phyloP scores from a whole-genome alignment of 768 basidiomycete genomes.

The Pisolithus tinctorius region DNA sequence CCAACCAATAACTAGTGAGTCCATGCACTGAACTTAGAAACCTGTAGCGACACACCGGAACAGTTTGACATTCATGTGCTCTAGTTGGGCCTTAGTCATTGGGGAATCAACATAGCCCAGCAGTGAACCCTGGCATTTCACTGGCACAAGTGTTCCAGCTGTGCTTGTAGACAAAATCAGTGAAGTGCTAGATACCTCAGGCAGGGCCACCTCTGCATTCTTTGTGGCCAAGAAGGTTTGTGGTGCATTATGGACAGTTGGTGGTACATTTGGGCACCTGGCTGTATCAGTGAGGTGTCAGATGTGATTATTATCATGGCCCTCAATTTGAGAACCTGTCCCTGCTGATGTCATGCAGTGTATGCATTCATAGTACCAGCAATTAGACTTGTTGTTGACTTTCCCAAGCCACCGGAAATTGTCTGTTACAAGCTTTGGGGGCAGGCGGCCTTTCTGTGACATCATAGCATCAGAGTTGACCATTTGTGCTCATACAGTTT shows the following conservation, averaged over 20 bases:
- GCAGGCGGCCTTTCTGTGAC: background rate
- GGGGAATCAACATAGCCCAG: background rate
- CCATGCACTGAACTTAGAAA: too few species aligned
- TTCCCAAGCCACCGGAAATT: background rate
- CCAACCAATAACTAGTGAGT: background rate
- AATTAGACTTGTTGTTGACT: slow-evolving; percentile 4
- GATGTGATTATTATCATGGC: slow-evolving; percentile 8
- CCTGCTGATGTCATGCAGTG: slow-evolving; percentile 2
- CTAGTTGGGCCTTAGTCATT: background rate
- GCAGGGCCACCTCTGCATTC: too few species aligned
- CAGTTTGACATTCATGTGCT: background rate
- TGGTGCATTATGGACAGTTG: too few species aligned
- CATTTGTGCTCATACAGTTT: background rate
- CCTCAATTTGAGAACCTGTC: slow-evolving; percentile 2
- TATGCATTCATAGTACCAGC: slow-evolving; percentile 7
- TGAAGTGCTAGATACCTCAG: too few species aligned
- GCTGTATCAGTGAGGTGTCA: too few species aligned
- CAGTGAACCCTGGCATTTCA: background rate
- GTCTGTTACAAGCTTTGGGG: background rate
- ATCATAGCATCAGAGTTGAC: background rate
- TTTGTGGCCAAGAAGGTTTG: too few species aligned
- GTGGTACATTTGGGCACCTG: too few species aligned
- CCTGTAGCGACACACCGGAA: background rate
- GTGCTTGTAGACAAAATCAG: too few species aligned
- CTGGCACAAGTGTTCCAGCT: too few species aligned